phyloP scores from a whole-genome alignment of 768 basidiomycete genomes.

The Asterophora parasitica region DNA sequence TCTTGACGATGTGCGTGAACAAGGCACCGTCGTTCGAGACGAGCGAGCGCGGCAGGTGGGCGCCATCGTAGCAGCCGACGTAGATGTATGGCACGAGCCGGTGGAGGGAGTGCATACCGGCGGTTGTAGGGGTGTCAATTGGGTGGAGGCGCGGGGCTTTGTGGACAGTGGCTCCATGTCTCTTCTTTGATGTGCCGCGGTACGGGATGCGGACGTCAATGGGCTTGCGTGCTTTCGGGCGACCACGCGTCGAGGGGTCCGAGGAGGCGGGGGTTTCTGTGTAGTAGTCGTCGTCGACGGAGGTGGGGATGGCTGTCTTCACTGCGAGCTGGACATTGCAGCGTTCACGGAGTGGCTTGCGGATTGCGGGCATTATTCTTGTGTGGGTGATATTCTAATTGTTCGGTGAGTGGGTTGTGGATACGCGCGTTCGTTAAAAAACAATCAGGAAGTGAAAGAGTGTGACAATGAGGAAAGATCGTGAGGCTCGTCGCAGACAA shows the following conservation, averaged over 20 bases:
- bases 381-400: background rate
- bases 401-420: background rate
- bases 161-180: background rate
- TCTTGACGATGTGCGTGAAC: constrained; percentile 24
- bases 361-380: constrained; percentile 17
- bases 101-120: constrained; percentile 16
- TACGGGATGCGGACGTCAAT: constrained; percentile 9
- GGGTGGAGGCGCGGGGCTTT: constrained; percentile 12
- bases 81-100: constrained; percentile 20
- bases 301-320: constrained; percentile 15
- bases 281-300: background rate
- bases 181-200: background rate
- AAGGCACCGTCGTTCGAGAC: constrained; percentile 13
- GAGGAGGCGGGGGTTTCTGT: background rate
- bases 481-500: constrained; percentile 1
- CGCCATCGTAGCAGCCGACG: constrained; percentile 16
- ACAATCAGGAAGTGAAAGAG: background rate
- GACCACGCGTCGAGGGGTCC: background rate
- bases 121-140: constrained; percentile 7
- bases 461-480: background rate
- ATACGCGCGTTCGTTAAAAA: background rate
- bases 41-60: constrained; percentile 12
- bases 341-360: constrained; percentile 22
- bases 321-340: constrained; percentile 20
- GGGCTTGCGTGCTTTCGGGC: constrained; percentile 5